phyloP scores from a whole-genome alignment of 768 basidiomycete species.

The Cyclocybe aegerita region DNA sequence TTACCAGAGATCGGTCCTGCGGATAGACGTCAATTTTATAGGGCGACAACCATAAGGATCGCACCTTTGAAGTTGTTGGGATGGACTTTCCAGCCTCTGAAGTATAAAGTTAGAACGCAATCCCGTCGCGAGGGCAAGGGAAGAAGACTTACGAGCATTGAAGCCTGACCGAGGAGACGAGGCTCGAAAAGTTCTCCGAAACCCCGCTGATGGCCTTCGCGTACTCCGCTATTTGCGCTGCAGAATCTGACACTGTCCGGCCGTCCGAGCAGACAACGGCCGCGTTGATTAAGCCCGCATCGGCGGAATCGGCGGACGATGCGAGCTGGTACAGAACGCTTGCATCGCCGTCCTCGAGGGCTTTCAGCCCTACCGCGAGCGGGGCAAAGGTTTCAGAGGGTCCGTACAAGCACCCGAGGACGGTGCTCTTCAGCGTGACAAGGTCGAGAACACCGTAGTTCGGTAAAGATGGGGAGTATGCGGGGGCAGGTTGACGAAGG shows the following conservation, averaged over 20 bases:
- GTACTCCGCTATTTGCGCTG: background rate
- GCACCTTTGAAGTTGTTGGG: conserved; percentile 9
- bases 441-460: conserved; percentile 39
- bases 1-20: conserved; percentile 32
- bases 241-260: background rate
- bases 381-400: conserved; percentile 30
- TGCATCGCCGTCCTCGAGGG: conserved; percentile 29
- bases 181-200: too few species aligned
- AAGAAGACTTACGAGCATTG: conserved; percentile 1
- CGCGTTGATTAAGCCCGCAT: background rate
- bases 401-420: conserved; percentile 32
- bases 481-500: conserved; percentile 29
- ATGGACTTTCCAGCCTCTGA: conserved; percentile 1
- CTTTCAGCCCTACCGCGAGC: conserved; percentile 35
- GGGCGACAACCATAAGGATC: too few species aligned
- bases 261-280: background rate
- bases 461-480: conserved; percentile 15
- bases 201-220: too few species aligned
- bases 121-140: background rate
- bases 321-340: conserved; percentile 1
- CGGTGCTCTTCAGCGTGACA: conserved; percentile 19
- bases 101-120: too few species aligned
- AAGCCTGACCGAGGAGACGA: background rate
- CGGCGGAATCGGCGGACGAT: too few species aligned
- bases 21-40: conserved; percentile 6